These are phyloP conservation scores for Epichloe aotearoae DNA, from an alignment of 2,329 filamentous ascomycete genomes.

Conservation along the genomic window DNA sequence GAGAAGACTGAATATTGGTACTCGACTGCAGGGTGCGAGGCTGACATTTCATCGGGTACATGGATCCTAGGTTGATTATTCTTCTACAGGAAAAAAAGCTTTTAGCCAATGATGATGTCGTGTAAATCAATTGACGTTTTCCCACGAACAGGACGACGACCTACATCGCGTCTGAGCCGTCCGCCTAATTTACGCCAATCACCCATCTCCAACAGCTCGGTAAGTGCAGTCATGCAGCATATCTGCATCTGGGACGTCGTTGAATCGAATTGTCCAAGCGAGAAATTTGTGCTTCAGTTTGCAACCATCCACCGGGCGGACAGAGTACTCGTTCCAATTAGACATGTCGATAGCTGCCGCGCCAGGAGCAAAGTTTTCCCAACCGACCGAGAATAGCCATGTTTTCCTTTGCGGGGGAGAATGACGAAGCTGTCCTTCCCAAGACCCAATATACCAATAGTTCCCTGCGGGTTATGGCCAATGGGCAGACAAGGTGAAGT, in stretches of 20 bases:
- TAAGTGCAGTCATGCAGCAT: constrained; percentile 21
- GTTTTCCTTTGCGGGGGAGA: not conserved
- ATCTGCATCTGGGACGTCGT: constrained; percentile 21
- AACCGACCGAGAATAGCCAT: constrained; percentile 1
- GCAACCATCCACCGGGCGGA: not conserved
- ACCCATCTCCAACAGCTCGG: constrained; percentile 23
- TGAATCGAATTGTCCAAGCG: constrained; percentile 3
- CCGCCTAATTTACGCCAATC: constrained; percentile 32
- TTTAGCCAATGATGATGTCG: not conserved
- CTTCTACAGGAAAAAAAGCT: not conserved
- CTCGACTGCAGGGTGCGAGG: constrained; percentile 22
- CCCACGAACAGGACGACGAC: not conserved
- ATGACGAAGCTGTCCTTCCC: too few relatives aligned
- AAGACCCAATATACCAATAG: too few relatives aligned
- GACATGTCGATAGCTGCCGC: not conserved
- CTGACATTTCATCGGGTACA: constrained; percentile 17
- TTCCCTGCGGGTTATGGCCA: too few relatives aligned
- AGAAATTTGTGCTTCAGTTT: constrained; percentile 2
- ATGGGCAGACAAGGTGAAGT: too few relatives aligned
- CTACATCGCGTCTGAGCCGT: constrained; percentile 26
- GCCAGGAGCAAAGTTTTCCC: not conserved
- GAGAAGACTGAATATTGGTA: constrained; percentile 26
- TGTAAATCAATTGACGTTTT: too few relatives aligned
- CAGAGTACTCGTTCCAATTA: constrained; percentile 1
- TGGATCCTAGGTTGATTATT: constrained; percentile 20